Base-by-base conservation (phyloP, 2,329 filamentous ascomycete genomes). In the Blastomyces silverae region DNA sequence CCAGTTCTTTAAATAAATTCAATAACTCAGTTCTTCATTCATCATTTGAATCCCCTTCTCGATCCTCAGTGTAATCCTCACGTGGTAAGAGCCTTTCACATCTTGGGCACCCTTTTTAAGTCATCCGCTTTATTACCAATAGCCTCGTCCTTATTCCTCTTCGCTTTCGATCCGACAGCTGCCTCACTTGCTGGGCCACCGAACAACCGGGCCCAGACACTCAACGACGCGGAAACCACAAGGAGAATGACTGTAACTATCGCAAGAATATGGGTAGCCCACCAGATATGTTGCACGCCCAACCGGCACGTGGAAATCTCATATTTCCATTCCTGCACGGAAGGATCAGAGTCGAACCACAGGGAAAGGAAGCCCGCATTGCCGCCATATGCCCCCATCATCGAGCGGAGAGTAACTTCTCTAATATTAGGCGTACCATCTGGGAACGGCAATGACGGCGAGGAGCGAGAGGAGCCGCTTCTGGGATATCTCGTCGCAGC, bases 381-480 rank as follows among this genome's bases (percentile, higher is more conserved):
- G 25, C 94, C 94, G n/a, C 87, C 88, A 76, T 89, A 99, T 64
- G 90, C 90, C 64, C 94, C 94, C 94, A 99, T 99, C 92, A 99
- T 97, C 76, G 91, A 96, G 66, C 92, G 87, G 1, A 99, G 89
- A 0, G 94, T 99, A 68, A 97, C 86, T 77, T 99, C 94, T 37
- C 93, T 83, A 6, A 97, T 80, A 72, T 28, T 87, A 67, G 66
- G 74, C n/a, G 55, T 44, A 48, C 50, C 25, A 34, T 31, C 58
- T 4, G 44, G 39, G 15, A 6, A 20, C 44, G 11, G 17, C 31
- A 44, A 48, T 28, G 25, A 2, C 22, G 10, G 46, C 25, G 58
- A 17, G 1, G 42, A 48, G 28, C 11, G 44, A 13, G 28, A n/a
- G 28, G 44, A 50, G 13, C 8, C 22, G 58, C 31, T 31, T 22